Conservation (phyloP, 768 basidiomycete genomes). For the Boletus subparvulus region DNA sequence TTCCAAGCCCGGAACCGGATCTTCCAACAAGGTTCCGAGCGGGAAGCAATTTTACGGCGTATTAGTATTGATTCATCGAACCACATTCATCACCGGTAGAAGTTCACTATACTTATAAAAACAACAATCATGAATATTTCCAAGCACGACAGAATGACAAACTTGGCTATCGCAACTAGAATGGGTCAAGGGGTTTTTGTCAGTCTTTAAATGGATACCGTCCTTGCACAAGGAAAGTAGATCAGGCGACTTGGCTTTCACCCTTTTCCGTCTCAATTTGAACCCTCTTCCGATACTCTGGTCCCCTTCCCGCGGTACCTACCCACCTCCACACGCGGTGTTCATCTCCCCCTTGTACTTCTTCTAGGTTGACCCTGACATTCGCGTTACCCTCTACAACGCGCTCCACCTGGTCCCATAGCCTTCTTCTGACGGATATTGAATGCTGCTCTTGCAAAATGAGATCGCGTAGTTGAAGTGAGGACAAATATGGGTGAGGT, state of each 20-base stretch:
- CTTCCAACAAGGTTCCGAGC: conserved; percentile 32
- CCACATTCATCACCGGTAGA: conserved; percentile 24
- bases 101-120: conserved; percentile 24
- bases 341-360: conserved; percentile 83
- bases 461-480: conserved; percentile 84
- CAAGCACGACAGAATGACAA: conserved; percentile 14
- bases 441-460: conserved; percentile 82
- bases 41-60: conserved; percentile 21
- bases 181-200: conserved; percentile 28
- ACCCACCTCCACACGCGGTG: conserved; percentile 92
- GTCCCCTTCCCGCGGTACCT: conserved; percentile 46
- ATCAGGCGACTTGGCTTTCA: conserved; percentile 24
- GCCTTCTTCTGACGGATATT: conserved; percentile 54
- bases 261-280: conserved; percentile 28
- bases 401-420: conserved; percentile 84
- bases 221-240: conserved; percentile 9
- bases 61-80: conserved; percentile 21
- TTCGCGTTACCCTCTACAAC: conserved; percentile 91
- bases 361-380: conserved; percentile 80
- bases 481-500: conserved; percentile 76
- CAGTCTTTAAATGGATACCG: conserved; percentile 11
- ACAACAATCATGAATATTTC: conserved; percentile 16
- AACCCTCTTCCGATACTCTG: conserved; percentile 37
- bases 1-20: conserved; percentile 33
- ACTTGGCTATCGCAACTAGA: conserved; percentile 4